Conservation (phyloP, 768 basidiomycete species). For the Podaxis rugospora region DNA sequence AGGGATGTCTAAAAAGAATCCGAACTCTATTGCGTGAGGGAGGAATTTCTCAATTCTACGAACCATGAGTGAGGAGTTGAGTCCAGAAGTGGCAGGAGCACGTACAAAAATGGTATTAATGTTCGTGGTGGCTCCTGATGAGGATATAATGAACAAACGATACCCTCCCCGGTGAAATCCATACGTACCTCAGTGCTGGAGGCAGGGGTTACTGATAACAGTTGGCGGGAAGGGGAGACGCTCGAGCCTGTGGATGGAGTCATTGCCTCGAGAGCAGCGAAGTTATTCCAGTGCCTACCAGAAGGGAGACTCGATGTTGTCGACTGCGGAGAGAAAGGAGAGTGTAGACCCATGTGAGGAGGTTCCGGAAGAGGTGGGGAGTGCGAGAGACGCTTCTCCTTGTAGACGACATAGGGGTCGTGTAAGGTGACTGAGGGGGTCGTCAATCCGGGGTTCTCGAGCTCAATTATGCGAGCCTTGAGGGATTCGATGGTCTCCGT, state of each 20-base stretch:
- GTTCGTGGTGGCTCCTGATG: constrained; percentile 34
- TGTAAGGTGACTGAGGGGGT: constrained; percentile 46
- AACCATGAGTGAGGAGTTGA: constrained; percentile 5
- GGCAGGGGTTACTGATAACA: constrained; percentile 29
- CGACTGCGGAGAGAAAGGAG: constrained; percentile 42
- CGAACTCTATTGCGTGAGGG: constrained; percentile 52
- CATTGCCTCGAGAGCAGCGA: constrained; percentile 30
- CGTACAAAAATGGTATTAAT: constrained; percentile 35
- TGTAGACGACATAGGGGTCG: constrained; percentile 40
- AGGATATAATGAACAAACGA: constrained; percentile 11
- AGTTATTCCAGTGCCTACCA: constrained; percentile 38
- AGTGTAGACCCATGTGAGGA: constrained; percentile 24
- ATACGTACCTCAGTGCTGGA: constrained; percentile 34
- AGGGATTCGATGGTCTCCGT: constrained; percentile 57
- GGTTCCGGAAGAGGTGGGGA: constrained; percentile 32
- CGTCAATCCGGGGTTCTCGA: constrained; percentile 47
- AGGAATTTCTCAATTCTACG: constrained; percentile 55
- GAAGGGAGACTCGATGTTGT: constrained; percentile 43
- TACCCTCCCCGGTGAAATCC: not conserved
- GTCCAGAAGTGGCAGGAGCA: not conserved
- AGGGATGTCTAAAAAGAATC: constrained; percentile 56
- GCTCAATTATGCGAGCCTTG: constrained; percentile 51
- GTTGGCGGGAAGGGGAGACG: constrained; percentile 33
- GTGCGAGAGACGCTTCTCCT: constrained; percentile 28
- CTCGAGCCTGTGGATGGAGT: constrained; percentile 42